A percentile compares a stretch with the other conserved stretches of the same genome.
phyloP scores from a whole-genome alignment of 768 basidiomycete species.

The Boletellus emodensis region DNA sequence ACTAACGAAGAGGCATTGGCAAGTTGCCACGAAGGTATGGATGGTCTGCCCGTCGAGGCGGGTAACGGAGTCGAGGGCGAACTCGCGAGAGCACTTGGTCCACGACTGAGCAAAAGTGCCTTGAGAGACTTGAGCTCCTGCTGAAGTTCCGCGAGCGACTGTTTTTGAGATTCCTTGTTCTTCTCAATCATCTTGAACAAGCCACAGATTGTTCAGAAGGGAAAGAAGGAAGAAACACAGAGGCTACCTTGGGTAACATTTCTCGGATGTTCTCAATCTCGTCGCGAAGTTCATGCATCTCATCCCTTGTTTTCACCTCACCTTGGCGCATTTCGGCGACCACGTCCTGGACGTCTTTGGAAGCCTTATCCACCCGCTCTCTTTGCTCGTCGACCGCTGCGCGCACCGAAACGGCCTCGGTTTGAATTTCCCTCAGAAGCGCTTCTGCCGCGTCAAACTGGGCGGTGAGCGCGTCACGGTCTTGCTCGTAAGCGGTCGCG shows the following conservation, averaged over 20 bases:
- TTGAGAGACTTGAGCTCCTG: slow-evolving; percentile 94
- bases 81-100: slow-evolving; percentile 44
- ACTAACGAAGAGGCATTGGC: slow-evolving; percentile 35
- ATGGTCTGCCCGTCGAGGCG: slow-evolving; percentile 53
- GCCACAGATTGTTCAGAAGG: not conserved
- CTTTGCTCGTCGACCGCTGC: slow-evolving; percentile 74
- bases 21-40: slow-evolving; percentile 92
- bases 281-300: slow-evolving; percentile 87
- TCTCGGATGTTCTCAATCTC: slow-evolving; percentile 89
- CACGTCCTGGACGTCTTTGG: slow-evolving; percentile 65
- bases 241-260: slow-evolving; percentile 83
- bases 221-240: not conserved
- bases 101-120: slow-evolving; percentile 75
- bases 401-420: slow-evolving; percentile 69
- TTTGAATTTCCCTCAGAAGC: slow-evolving; percentile 74
- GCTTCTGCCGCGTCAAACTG: slow-evolving; percentile 90
- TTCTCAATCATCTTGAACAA: slow-evolving; percentile 83
- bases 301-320: slow-evolving; percentile 75
- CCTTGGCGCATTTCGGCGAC: slow-evolving; percentile 74
- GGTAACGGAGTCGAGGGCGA: slow-evolving; percentile 49
- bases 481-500: slow-evolving; percentile 83
- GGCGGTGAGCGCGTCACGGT: slow-evolving; percentile 76
- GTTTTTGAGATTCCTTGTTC: slow-evolving; percentile 79
- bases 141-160: slow-evolving; percentile 82
- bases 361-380: slow-evolving; percentile 64